Base-by-base conservation (phyloP, 768 basidiomycete genomes). In the Candolleomyces eurysporus region DNA sequence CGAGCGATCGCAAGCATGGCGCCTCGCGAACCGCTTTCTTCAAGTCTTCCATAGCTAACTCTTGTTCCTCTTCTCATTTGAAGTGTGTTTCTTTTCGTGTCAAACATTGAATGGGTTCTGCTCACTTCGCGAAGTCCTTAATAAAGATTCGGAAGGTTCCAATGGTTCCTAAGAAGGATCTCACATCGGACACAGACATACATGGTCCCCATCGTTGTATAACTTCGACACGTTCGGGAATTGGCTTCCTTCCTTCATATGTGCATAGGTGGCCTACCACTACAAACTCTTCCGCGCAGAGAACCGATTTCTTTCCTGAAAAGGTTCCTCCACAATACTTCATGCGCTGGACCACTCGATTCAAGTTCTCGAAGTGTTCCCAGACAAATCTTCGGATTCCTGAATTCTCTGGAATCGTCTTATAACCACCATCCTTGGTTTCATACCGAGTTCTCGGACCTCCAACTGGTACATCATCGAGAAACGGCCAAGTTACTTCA, bases 391-490 rank as follows among this genome's bases (percentile, higher is more conserved):
- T n/a, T n/a, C 69, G 52, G 4, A 80, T 76, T 0, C 73, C 71
- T 0, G 56, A 58, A 56, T 79, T 81, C 2, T 71, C 69, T 0
- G 70, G 66, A 0, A 79, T 70, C 0, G 66, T 74, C 46, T 80
- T 68, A 56, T 66, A 75, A 0, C 2, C 14, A 0, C 74, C 70
- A 19, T 74, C 69, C 1, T 16, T 3, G 0, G 21, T 11, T 19
- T 72, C 60, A 56, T 79, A 78, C 7, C 63, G 30, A 1, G 74
- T 71, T 0, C 31, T 13, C 0, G 71, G 77, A 3, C 76, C 75
- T 59, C 71, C 74, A 11, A 77, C 52, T 0, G 68, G 72, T 0
- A 75, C 58, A 61, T 80, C 73, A 61, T 82, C 73, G 6, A 80
- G 65, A 57, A 70, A 81, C 0, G 71, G 74, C 0, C 62, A n/a